phyloP scores from a whole-genome alignment of 2,329 filamentous ascomycete species.

The Calycina herbarum region DNA sequence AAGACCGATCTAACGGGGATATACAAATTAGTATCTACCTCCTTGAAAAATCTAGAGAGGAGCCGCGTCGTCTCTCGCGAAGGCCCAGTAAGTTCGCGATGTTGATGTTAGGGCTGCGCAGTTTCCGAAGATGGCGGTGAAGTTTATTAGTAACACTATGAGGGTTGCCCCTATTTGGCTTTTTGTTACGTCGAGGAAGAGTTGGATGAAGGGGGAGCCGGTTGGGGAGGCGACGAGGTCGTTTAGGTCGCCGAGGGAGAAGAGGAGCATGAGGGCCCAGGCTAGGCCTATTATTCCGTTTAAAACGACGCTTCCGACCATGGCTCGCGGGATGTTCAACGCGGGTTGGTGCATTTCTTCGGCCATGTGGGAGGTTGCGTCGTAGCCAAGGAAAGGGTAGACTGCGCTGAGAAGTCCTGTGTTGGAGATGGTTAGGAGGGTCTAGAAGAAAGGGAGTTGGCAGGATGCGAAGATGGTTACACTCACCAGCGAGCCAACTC shows the following conservation, averaged over 20 bases:
- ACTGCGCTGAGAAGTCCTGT: slow-evolving; percentile 41
- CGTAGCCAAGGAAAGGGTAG: slow-evolving; percentile 44
- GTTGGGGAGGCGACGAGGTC: slow-evolving; percentile 43
- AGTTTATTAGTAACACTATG: slow-evolving; percentile 42
- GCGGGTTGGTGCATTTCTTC: slow-evolving; percentile 48
- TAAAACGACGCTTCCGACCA: slow-evolving; percentile 45
- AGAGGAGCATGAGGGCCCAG: slow-evolving; percentile 46
- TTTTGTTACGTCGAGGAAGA: slow-evolving; percentile 45
- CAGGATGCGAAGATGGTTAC: too few species aligned
- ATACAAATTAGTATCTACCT: too few species aligned
- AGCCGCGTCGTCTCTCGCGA: slow-evolving; percentile 47
- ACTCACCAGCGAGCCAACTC: slow-evolving; percentile 46
- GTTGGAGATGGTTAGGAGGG: too few species aligned
- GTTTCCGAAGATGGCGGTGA: slow-evolving; percentile 49
- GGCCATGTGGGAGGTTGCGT: slow-evolving; percentile 47
- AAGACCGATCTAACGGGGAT: too few species aligned
- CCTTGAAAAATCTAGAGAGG: slow-evolving; percentile 25
- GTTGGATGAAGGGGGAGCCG: slow-evolving; percentile 47
- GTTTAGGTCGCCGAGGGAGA: slow-evolving; percentile 43
- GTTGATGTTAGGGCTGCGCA: slow-evolving; percentile 46
- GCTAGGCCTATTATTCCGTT: slow-evolving; percentile 49
- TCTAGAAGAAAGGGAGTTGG: too few species aligned
- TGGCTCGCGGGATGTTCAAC: slow-evolving; percentile 44
- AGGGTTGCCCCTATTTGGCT: slow-evolving; percentile 44
- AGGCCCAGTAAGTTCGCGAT: slow-evolving; percentile 45